Evolutionary conservation across 2,329 filamentous ascomycete species (phyloP).

Genomic region (Stagonosporopsis vannaccii): DNA sequence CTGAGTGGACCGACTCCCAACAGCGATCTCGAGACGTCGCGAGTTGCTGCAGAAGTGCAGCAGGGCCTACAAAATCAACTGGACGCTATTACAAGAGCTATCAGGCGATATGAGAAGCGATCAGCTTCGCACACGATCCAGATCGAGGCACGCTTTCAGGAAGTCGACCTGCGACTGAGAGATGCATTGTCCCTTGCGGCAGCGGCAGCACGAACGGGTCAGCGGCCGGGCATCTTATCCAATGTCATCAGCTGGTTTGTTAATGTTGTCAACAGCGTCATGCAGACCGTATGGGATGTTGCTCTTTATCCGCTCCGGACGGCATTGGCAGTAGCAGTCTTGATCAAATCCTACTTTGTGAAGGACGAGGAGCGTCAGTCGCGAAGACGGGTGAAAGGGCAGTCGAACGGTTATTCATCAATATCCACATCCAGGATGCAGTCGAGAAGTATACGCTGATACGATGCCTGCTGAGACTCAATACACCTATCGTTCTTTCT

Average conservation of each 20-base stretch:
- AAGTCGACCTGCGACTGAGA: slow-evolving; percentile 73
- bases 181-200: slow-evolving; percentile 84
- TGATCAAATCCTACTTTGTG: slow-evolving; percentile 32
- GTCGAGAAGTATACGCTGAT: slow-evolving; percentile 36
- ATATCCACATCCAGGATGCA: slow-evolving; percentile 40
- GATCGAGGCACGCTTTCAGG: slow-evolving; percentile 76
- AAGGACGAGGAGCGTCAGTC: slow-evolving; percentile 32
- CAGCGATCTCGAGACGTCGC: slow-evolving; percentile 48
- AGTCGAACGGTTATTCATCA: slow-evolving; percentile 32
- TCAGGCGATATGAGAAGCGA: slow-evolving; percentile 91
- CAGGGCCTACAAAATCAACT: slow-evolving; percentile 78
- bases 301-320: slow-evolving; percentile 43
- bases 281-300: slow-evolving; percentile 39
- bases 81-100: slow-evolving; percentile 85
- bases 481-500: slow-evolving; percentile 18
- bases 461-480: slow-evolving; percentile 7
- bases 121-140: slow-evolving; percentile 76
- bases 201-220: slow-evolving; percentile 60
- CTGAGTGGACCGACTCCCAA: slow-evolving; percentile 53
- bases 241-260: slow-evolving; percentile 40
- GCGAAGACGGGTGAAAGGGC: slow-evolving; percentile 33
- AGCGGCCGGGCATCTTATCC: slow-evolving; percentile 42
- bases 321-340: slow-evolving; percentile 16
- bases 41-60: slow-evolving; percentile 63
- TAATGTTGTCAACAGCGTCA: slow-evolving; percentile 24